A percentile compares a stretch with the other conserved stretches of the same genome.
These are phyloP conservation scores for Hyphodiscus sp. DNA, from an alignment of 2,329 filamentous ascomycete genomes.

Conservation along the genomic window DNA sequence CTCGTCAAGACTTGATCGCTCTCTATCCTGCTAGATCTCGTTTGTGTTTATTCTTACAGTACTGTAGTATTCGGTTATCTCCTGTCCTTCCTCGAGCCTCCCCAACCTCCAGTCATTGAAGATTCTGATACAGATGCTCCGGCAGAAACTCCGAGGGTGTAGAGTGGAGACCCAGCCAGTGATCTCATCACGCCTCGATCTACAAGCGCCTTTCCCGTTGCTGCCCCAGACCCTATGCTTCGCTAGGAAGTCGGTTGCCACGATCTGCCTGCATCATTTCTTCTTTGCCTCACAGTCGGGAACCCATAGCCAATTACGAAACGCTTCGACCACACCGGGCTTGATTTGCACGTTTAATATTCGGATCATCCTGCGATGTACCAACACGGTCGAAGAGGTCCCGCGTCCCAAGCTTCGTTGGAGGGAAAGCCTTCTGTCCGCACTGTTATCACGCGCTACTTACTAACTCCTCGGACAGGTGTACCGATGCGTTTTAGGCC, in stretches of 20 bases:
- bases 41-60: too few species aligned
- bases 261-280: not conserved
- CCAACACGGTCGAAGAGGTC: not conserved
- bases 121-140: too few species aligned
- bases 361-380: not conserved
- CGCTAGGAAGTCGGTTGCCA: not conserved
- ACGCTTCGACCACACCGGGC: not conserved
- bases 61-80: too few species aligned
- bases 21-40: too few species aligned
- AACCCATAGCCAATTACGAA: not conserved
- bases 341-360: not conserved
- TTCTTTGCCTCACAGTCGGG: not conserved
- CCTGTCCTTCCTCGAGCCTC: too few species aligned
- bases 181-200: not conserved
- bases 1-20: too few species aligned
- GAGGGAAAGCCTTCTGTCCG: not conserved
- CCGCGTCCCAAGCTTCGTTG: not conserved
- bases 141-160: too few species aligned
- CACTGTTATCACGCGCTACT: too few species aligned
- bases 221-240: not conserved
- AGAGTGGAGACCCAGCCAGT: not conserved
- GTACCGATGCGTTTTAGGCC: too few species aligned
- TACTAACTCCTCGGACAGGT: too few species aligned
- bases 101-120: too few species aligned
- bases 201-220: conserved; percentile 1